A percentile compares a stretch with the other conserved stretches of the same genome.
Evolutionary conservation across 352 stramenopile genomes (phyloP).

Genomic region (Sclerospora graminicola): DNA sequence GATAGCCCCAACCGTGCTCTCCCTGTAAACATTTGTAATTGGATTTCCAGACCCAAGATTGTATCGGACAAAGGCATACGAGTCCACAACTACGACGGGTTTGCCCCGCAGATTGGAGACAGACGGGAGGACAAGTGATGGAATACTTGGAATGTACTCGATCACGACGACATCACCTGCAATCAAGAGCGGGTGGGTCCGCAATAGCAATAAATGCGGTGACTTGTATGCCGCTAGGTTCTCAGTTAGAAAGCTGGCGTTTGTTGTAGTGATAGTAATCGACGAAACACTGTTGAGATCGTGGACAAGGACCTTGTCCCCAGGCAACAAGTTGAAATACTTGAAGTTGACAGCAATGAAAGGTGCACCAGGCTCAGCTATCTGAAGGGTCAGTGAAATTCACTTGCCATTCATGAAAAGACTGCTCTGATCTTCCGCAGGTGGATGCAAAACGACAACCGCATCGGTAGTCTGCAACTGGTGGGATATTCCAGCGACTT

Average conservation of each 20-base stretch:
- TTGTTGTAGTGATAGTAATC: slow-evolving; percentile 7
- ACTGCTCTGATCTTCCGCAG: slow-evolving; percentile 11
- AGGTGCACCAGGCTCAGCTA: slow-evolving; percentile 12
- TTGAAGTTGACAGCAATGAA: slow-evolving; percentile 26
- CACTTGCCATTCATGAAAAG: slow-evolving; percentile 6
- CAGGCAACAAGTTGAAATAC: slow-evolving; percentile 14
- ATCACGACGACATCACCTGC: too few relatives aligned
- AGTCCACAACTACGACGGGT: too few relatives aligned
- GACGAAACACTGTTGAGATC: slow-evolving; percentile 6
- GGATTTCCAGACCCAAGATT: too few relatives aligned
- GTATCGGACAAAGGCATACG: too few relatives aligned
- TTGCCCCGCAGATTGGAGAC: too few relatives aligned
- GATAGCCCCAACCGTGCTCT: too few relatives aligned
- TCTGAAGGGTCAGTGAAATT: slow-evolving; percentile 6
- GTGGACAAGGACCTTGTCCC: slow-evolving; percentile 20
- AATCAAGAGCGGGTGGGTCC: too few relatives aligned
- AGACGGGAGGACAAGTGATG: too few relatives aligned
- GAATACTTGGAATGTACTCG: too few relatives aligned
- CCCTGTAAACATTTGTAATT: too few relatives aligned
- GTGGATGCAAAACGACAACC: slow-evolving; percentile 9
- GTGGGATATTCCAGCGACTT: not conserved
- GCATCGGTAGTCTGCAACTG: slow-evolving; percentile 9
- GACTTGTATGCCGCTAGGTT: too few relatives aligned
- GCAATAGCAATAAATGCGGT: too few relatives aligned
- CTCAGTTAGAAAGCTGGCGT: slow-evolving; percentile 4